Evolutionary conservation across 306 rosid genomes (phyloP), one percentile per base, ranked within the genome.

Genomic region (Lotus japonicus): DNA sequence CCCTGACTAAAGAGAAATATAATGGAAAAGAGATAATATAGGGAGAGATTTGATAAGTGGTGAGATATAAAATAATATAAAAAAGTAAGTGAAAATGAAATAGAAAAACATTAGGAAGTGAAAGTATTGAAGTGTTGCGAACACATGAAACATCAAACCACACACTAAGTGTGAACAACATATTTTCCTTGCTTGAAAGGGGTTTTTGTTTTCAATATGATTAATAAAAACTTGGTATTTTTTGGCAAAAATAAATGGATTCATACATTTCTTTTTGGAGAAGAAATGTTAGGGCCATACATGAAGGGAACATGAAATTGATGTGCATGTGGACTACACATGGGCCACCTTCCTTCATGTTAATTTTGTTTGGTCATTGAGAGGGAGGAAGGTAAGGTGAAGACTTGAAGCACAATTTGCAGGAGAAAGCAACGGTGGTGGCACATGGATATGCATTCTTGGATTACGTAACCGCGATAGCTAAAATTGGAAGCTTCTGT

Each of bases 321-420:
- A 77, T 11, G 54, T 64, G 64, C 83, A 85, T 66, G 82, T 82
- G 85, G 81, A 31, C 3, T 51, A 35, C 83, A 85, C 80, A 80
- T 76, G 77, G 76, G 46, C 66, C 35, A 46, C 57, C 41, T 23
- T 64, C 42, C 31, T 39, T 28, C 70, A 8, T 23, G 72, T 54
- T 68, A 9, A 54, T 78, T 75, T 78, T 64, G 63, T 13, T 60
- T 48, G 70, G 57, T 26, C 54, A 11, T 1, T 9, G 45, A 13
- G 8, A 9, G 39, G 2, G 39, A 31, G 8, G 64, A 31, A 63
- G 41, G 59, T 63, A 57, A 72, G 39, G 36, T 31, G 36, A 26
- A 3, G 31, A 26, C 31, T 64, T 14, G 70, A 35, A 13, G 8
- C 28, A 26, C 23, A 41, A 28, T 17, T 52, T 21, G 46, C 12